Base-by-base conservation (phyloP, 2,329 filamentous ascomycete genomes). In the Aspergillus fischeri region DNA sequence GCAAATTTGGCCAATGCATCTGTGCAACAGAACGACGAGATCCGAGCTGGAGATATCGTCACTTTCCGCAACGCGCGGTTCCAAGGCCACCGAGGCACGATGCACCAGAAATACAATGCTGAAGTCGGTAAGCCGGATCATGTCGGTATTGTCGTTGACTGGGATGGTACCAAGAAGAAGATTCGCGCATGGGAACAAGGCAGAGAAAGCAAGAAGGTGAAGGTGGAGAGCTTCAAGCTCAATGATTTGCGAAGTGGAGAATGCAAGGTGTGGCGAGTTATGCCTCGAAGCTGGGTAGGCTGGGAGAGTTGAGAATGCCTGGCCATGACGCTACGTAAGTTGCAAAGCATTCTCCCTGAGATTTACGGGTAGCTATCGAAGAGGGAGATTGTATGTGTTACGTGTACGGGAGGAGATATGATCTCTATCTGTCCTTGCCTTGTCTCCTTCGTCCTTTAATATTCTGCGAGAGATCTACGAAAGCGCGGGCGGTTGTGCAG, bases 131-230 rank as follows among this genome's bases (percentile, higher is more conserved):
- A 91, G 71, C 91, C 84, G 9, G 83, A 93, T 62, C 94, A 99
- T 68, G 93, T 97, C 0, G 94, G 85, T 2, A 79, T 99, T 2
- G 93, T 99, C 3, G 85, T 91, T 9, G 94, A 99, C 73, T 99
- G 94, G 94, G 94, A 99, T 73, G 94, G 94, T 3, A 96, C 91
- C 44, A 96, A 97, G 84, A 96, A 96, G 83, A 97, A 97, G 81
- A 88, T 99, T 27, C 81, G 92, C 28, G 92, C 88, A 1, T 97
- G 91, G 90, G 94, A 97, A 74, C 94, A 99, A 72, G 93, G 93
- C 0, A 81, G 93, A 14, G 93, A 97, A 78, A 92, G 86, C 73
- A 93, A 89, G 75, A 97, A 97, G 80, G 88, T 95, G 54, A 94
- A 95, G 79, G 79, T 91, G 60, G 93, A 97, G 80, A 96, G 92